A percentile compares a stretch with the other conserved stretches of the same genome.
These are phyloP conservation scores for Blastocystis sp. DNA, from an alignment of 352 stramenopile species.

Conservation along the genomic window DNA sequence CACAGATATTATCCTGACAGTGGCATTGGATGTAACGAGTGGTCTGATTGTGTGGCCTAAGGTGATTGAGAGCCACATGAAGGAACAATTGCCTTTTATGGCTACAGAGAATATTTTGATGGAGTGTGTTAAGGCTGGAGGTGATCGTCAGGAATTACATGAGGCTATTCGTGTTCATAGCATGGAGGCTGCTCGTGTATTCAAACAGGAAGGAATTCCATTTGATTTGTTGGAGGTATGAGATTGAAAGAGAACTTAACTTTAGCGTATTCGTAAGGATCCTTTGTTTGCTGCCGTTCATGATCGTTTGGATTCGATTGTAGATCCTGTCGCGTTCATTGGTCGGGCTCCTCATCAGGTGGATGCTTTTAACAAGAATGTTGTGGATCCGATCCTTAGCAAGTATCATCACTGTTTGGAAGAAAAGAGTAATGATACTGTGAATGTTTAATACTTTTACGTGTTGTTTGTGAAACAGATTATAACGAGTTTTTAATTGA, in stretches of 20 bases:
- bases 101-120: slow-evolving; percentile 99
- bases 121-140: slow-evolving; percentile 93
- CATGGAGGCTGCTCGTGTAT: slow-evolving; percentile 92
- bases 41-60: slow-evolving; percentile 91
- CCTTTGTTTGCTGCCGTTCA: slow-evolving; percentile 89
- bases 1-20: slow-evolving; percentile 93
- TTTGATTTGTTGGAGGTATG: slow-evolving; percentile 90
- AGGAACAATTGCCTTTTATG: slow-evolving; percentile 98
- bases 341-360: slow-evolving; percentile 90
- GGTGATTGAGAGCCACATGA: slow-evolving; percentile 92
- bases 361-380: slow-evolving; percentile 90
- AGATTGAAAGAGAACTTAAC: not conserved
- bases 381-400: slow-evolving; percentile 79
- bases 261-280: slow-evolving; percentile 85
- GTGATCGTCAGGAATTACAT: slow-evolving; percentile 93
- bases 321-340: slow-evolving; percentile 94
- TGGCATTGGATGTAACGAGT: slow-evolving; percentile 93
- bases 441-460: slow-evolving; percentile 23
- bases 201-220: slow-evolving; percentile 92
- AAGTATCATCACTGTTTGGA: slow-evolving; percentile 60
- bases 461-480: not conserved
- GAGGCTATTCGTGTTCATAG: slow-evolving; percentile 96
- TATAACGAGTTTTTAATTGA: not conserved
- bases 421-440: slow-evolving; percentile 43
- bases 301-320: slow-evolving; percentile 86